These are phyloP conservation scores for Colletotrichum sp. DNA, from an alignment of 2,329 filamentous ascomycete genomes.

Conservation along the genomic window DNA sequence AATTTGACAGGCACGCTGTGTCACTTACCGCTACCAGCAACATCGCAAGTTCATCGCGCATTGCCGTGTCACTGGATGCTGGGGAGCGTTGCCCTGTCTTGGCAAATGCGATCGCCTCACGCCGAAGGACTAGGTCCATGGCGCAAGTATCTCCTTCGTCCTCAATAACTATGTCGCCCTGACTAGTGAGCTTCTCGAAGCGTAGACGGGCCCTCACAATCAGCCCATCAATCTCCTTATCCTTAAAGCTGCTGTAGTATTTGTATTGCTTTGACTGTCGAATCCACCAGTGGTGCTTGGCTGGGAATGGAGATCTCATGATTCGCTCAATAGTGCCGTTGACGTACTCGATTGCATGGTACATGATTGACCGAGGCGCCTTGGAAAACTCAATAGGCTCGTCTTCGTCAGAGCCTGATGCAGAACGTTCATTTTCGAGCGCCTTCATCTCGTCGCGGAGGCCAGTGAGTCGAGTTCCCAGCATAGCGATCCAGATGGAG, in stretches of 20 bases:
- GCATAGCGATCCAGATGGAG: not conserved
- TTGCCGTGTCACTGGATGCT: not conserved
- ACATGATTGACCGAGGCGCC: not conserved
- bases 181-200: not conserved
- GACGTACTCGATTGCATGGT: not conserved
- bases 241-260: not conserved
- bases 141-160: not conserved
- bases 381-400: not conserved
- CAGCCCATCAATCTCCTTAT: not conserved
- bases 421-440: not conserved
- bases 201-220: not conserved
- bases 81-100: not conserved
- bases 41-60: not conserved
- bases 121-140: not conserved
- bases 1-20: not conserved
- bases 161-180: not conserved
- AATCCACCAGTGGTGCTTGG: not conserved
- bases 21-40: not conserved
- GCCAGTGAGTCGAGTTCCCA: not conserved
- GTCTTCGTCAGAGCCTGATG: not conserved
- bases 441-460: not conserved
- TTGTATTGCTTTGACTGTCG: not conserved
- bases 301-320: not conserved
- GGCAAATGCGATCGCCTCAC: not conserved
- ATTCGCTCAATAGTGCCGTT: not conserved